Evolutionary conservation across 2,329 filamentous ascomycete genomes (phyloP).

Genomic region (Fusarium sarcochroum): DNA sequence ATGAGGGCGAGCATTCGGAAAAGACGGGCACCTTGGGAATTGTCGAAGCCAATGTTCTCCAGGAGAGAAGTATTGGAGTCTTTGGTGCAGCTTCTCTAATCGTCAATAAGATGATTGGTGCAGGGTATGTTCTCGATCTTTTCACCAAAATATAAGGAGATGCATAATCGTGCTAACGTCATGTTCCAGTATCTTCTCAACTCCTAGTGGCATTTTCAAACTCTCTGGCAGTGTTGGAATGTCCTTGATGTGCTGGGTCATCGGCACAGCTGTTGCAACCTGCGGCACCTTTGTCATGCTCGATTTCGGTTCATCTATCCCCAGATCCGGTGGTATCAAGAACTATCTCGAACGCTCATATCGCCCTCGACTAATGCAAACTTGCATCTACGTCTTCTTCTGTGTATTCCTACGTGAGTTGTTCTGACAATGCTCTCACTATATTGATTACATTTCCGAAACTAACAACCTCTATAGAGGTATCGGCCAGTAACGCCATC

Average conservation of each 20-base stretch:
- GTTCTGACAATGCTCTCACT: too few relatives aligned
- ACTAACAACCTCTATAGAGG: background rate
- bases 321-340: constrained; percentile 44
- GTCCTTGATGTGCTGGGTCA: constrained; percentile 45
- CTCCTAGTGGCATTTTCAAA: constrained; percentile 40
- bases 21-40: constrained; percentile 5
- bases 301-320: constrained; percentile 44
- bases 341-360: constrained; percentile 46
- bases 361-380: constrained; percentile 38
- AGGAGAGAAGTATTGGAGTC: constrained; percentile 41
- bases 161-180: background rate
- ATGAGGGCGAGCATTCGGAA: constrained; percentile 6
- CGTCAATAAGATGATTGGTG: constrained; percentile 46
- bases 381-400: constrained; percentile 44
- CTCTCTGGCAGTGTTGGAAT: constrained; percentile 44
- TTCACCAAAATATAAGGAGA: background rate
- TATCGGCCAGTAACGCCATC: constrained; percentile 26
- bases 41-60: constrained; percentile 16
- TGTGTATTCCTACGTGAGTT: constrained; percentile 39
- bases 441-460: background rate
- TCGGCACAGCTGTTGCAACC: constrained; percentile 41
- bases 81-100: constrained; percentile 44
- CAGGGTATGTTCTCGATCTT: constrained; percentile 29
- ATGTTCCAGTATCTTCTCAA: constrained; percentile 42
- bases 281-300: constrained; percentile 44